Conservation (phyloP, 2,329 filamentous ascomycete species). For the Leptographium procerum region DNA sequence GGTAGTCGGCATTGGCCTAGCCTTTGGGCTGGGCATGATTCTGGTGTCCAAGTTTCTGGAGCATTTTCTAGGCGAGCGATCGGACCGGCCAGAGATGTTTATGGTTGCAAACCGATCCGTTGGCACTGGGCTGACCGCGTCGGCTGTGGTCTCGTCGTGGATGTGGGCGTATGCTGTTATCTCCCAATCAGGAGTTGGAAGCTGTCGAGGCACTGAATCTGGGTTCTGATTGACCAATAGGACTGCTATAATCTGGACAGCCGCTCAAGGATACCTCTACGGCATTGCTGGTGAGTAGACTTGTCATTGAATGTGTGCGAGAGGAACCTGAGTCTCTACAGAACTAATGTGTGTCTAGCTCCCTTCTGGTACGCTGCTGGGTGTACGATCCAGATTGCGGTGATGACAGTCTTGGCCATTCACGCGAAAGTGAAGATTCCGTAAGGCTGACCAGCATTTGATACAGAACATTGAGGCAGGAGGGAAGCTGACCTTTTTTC, state of each 20-base stretch:
- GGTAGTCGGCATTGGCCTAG: conserved; percentile 61
- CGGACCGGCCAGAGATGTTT: conserved; percentile 82
- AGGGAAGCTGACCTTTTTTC: no score
- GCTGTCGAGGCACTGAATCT: no score
- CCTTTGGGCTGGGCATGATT: conserved; percentile 54
- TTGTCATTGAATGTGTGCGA: no score
- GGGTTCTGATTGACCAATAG: no score
- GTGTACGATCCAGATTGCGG: conserved; percentile 72
- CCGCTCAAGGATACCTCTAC: conserved; percentile 71
- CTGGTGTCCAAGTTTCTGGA: conserved; percentile 20
- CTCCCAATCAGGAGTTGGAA: no score
- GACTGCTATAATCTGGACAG: conserved; percentile 46
- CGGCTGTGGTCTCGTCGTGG: conserved; percentile 81
- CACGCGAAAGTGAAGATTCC: conserved; percentile 76
- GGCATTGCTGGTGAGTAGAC: conserved; percentile 52
- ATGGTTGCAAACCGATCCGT: conserved; percentile 76
- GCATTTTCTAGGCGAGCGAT: conserved; percentile 42
- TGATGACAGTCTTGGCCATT: conserved; percentile 82
- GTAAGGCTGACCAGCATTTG: no score
- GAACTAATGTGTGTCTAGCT: no score
- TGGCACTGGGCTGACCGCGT: conserved; percentile 76
- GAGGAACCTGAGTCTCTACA: no score
- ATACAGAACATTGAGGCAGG: no score
- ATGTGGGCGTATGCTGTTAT: conserved; percentile 68
- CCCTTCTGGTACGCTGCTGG: conserved; percentile 50